Percentiles rank a stretch among this genome's conserved stretches.
phyloP scores from a whole-genome alignment of 495 filamentous ascomycete species.

The Neurospora sublineolata region DNA sequence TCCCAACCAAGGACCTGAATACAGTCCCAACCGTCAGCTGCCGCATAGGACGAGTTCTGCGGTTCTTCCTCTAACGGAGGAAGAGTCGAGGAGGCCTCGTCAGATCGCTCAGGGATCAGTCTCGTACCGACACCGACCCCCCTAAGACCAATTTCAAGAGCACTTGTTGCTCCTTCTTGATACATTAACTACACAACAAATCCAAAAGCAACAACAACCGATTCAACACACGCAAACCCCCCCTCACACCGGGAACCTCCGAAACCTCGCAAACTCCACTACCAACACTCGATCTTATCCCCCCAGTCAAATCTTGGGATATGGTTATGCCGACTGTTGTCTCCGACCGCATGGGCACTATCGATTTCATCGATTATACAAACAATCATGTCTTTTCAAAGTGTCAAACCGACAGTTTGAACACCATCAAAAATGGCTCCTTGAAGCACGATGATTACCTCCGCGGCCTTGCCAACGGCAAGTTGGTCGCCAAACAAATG shows the following conservation, averaged over 20 bases:
- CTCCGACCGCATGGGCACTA: constrained; percentile 30
- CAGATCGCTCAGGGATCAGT: constrained; percentile 71
- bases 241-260: neutral
- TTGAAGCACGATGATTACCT: constrained; percentile 20
- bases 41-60: constrained; percentile 94
- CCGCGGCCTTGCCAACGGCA: constrained; percentile 4
- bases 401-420: constrained; percentile 9
- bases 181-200: neutral
- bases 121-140: constrained; percentile 72
- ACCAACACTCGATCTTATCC: neutral
- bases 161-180: constrained; percentile 4
- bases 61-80: constrained; percentile 94
- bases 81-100: constrained; percentile 87
- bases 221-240: neutral
- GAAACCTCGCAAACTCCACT: constrained; percentile 1
- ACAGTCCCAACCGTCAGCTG: constrained; percentile 65
- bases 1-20: constrained; percentile 42
- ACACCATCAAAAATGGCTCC: constrained; percentile 25
- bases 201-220: neutral
- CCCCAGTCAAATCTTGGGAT: constrained; percentile 26
- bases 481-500: constrained; percentile 41
- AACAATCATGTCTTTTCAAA: constrained; percentile 33
- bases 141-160: constrained; percentile 48
- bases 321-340: constrained; percentile 45
- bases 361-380: constrained; percentile 27